These are phyloP conservation scores for Pulveroboletus sp. DNA, from an alignment of 768 basidiomycete genomes.

Conservation along the genomic window DNA sequence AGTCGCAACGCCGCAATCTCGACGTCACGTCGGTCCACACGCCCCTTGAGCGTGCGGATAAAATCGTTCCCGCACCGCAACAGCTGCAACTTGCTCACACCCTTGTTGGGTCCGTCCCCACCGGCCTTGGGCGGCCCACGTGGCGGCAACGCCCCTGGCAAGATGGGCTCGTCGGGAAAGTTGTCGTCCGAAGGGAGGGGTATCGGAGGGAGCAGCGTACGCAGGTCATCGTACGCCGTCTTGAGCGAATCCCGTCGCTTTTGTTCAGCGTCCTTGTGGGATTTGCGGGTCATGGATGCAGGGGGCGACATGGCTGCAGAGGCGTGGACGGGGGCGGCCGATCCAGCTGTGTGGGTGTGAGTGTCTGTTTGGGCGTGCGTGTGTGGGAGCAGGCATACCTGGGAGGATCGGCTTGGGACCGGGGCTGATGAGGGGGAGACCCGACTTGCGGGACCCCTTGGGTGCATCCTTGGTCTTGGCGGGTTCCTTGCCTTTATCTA, in stretches of 20 bases:
- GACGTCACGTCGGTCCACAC: conserved; percentile 75
- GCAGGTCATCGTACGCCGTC: conserved; percentile 86
- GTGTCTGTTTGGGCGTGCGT: not conserved
- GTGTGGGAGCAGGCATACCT: conserved; percentile 38
- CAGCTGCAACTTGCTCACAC: conserved; percentile 90
- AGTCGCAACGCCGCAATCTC: conserved; percentile 67
- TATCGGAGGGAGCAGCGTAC: conserved; percentile 82
- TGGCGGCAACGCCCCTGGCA: conserved; percentile 88
- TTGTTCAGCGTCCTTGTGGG: conserved; percentile 96
- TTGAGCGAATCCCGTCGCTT: conserved; percentile 96
- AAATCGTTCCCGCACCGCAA: conserved; percentile 90
- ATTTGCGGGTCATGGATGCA: conserved; percentile 62
- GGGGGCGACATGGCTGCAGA: conserved; percentile 30
- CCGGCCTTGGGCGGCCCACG: conserved; percentile 84
- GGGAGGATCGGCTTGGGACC: conserved; percentile 73
- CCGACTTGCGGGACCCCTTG: conserved; percentile 29
- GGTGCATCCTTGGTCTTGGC: conserved; percentile 27
- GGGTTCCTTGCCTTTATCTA: conserved; percentile 29
- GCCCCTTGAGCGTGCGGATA: conserved; percentile 70
- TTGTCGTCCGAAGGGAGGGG: conserved; percentile 76
- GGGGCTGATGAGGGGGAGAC: conserved; percentile 43
- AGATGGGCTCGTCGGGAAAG: conserved; percentile 65
- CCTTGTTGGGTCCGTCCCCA: conserved; percentile 90
- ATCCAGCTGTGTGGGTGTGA: conserved; percentile 31
- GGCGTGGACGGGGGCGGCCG: conserved; percentile 23